Base-by-base conservation (phyloP, 2,329 filamentous ascomycete genomes). In the Grosmannia serpens region DNA sequence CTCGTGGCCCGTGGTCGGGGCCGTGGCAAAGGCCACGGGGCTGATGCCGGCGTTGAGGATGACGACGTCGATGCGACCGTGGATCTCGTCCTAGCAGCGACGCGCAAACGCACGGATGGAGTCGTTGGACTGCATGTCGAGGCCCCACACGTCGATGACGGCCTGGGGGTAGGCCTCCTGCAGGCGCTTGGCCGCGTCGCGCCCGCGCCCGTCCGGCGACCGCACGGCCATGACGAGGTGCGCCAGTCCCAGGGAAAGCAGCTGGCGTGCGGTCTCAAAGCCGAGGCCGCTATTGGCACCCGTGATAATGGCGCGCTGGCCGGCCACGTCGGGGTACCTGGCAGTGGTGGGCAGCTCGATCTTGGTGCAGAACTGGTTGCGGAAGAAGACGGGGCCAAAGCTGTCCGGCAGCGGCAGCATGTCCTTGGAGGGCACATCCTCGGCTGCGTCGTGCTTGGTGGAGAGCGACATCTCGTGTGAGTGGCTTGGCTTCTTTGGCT, bases 51-150 rank as follows among this genome's bases (percentile, higher is more conserved):
- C 52, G 35, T 63, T 62, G n/a, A 61, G 44, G 11, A 61, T 53
- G 44, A 55, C 55, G 17, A 59, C 44, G 54, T 60, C 59, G 20
- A 62, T 57, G 24, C 58, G 50, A 2, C 50, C 44, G 22, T 44
- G 38, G 33, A 57, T n/a, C 10, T 57, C 20, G 20, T 27, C 49
- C 6, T 53, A 38, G 53, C 47, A 44, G 24, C 55, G 55, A 9
- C 64, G 64, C 27, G 68, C 68, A 58, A 74, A 71, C 49, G 66
- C 65, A 29, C 65, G 64, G 53, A 75, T 69, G 35, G 66, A 68
- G 8, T 65, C 60, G 8, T 70, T 65, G 3, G 70, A 71, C 31
- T 68, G 67, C 49, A 71, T 71, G 64, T 75, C 72, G 64, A 73
- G 71, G 65, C 71, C 67, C 58, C 74, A 69, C 53, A 73, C 69